phyloP scores from a whole-genome alignment of 2,329 filamentous ascomycete genomes.

The Fusarium sp. region DNA sequence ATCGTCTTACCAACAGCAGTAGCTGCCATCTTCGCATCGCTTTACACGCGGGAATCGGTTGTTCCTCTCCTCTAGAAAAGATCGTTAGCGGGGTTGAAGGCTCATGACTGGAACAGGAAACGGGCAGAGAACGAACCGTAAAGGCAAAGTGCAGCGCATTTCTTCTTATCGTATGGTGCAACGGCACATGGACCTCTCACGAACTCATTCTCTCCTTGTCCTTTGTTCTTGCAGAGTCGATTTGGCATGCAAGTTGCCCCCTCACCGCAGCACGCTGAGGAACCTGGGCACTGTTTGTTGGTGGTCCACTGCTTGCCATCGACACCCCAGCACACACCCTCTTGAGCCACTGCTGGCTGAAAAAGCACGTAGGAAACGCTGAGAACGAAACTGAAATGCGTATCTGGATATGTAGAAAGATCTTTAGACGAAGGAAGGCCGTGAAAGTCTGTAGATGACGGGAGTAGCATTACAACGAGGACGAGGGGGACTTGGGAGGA shows the following conservation, averaged over 20 bases:
- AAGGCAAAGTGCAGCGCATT: constrained; percentile 23
- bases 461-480: too few relatives aligned
- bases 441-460: background rate
- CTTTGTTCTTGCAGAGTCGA: constrained; percentile 25
- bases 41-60: constrained; percentile 23
- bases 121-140: background rate
- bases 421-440: fast-evolving
- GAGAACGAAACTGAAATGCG: background rate
- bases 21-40: constrained; percentile 28
- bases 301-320: background rate
- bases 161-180: constrained; percentile 12
- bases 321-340: background rate
- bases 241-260: constrained; percentile 27
- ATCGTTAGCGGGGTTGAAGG: background rate
- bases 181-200: constrained; percentile 31
- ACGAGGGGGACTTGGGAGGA: background rate
- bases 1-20: constrained; percentile 30
- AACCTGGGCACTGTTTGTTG: constrained; percentile 19
- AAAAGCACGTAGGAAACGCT: fast-evolving
- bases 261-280: constrained; percentile 21
- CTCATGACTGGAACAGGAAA: background rate
- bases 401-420: background rate
- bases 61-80: constrained; percentile 1
- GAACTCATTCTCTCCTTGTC: constrained; percentile 12
- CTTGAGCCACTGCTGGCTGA: background rate